These are phyloP conservation scores for Lentinula novae-zelandiae DNA, from an alignment of 1,284 basidiomycete genomes.

Conservation along the genomic window DNA sequence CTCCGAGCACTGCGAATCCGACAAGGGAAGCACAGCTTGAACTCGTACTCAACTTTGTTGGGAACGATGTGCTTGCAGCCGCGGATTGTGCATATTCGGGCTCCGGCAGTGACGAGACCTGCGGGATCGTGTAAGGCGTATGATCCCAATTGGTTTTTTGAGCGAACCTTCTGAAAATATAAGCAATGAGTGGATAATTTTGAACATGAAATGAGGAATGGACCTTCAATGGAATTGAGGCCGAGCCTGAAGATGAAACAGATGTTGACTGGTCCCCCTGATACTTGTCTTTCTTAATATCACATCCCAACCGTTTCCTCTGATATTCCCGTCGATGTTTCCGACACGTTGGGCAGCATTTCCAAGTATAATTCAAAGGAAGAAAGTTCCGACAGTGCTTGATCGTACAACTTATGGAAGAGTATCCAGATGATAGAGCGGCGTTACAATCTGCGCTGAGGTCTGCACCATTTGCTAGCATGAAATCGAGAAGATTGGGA, in stretches of 20 bases:
- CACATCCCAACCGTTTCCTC: constrained; percentile 22
- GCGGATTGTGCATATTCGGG: constrained; percentile 29
- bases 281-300: constrained; percentile 18
- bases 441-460: background rate
- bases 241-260: background rate
- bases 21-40: constrained; percentile 33
- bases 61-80: constrained; percentile 35
- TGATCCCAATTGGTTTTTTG: background rate
- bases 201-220: background rate
- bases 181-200: background rate
- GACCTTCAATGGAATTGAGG: background rate
- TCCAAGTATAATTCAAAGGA: constrained; percentile 18
- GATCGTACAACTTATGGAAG: constrained; percentile 17
- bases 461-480: background rate
- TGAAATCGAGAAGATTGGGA: background rate
- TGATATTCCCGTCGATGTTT: constrained; percentile 23
- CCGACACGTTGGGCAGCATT: constrained; percentile 31
- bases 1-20: constrained; percentile 18
- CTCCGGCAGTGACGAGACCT: constrained; percentile 20
- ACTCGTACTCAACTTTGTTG: constrained; percentile 28
- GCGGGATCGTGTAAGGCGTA: constrained; percentile 9
- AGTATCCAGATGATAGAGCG: background rate
- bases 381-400: constrained; percentile 4
- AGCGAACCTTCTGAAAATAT: background rate
- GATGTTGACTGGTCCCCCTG: constrained; percentile 15